phyloP scores from a whole-genome alignment of 2,329 filamentous ascomycete species.

The Graphilbum sp. region DNA sequence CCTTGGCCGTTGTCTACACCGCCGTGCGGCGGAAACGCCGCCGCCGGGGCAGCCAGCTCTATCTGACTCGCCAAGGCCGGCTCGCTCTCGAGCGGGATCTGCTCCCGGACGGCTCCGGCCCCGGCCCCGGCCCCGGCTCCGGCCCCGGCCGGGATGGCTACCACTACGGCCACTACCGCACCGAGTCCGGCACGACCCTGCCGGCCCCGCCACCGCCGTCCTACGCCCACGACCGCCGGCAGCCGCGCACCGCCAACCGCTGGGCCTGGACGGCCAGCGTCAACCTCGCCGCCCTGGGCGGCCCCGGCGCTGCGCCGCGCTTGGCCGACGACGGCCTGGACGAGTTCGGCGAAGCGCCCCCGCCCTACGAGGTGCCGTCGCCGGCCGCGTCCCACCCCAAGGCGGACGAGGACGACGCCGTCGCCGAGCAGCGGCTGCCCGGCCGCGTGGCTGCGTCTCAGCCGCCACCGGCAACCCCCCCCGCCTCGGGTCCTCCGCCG shows the following conservation, averaged over 20 bases:
- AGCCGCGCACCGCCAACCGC: slow-evolving; percentile 4
- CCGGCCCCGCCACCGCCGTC: neutral
- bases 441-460: too few species aligned
- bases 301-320: neutral
- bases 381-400: neutral
- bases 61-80: slow-evolving; percentile 5
- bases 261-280: slow-evolving; percentile 5
- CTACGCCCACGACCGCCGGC: neutral
- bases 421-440: too few species aligned
- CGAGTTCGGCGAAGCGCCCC: slow-evolving; percentile 13
- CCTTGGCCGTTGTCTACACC: neutral
- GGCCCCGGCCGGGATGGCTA: too few species aligned
- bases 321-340: slow-evolving; percentile 11
- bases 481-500: too few species aligned
- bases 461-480: too few species aligned
- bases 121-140: neutral
- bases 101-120: neutral
- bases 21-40: slow-evolving; percentile 1
- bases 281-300: neutral
- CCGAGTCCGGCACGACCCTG: neutral
- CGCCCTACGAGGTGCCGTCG: slow-evolving; percentile 10
- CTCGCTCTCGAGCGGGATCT: slow-evolving; percentile 5
- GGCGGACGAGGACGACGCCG: neutral
- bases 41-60: neutral
- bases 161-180: neutral